A percentile compares a stretch with the other conserved stretches of the same genome.
Evolutionary conservation across 208 protist species (phyloP).

Genomic region (Porcisia deanei): DNA sequence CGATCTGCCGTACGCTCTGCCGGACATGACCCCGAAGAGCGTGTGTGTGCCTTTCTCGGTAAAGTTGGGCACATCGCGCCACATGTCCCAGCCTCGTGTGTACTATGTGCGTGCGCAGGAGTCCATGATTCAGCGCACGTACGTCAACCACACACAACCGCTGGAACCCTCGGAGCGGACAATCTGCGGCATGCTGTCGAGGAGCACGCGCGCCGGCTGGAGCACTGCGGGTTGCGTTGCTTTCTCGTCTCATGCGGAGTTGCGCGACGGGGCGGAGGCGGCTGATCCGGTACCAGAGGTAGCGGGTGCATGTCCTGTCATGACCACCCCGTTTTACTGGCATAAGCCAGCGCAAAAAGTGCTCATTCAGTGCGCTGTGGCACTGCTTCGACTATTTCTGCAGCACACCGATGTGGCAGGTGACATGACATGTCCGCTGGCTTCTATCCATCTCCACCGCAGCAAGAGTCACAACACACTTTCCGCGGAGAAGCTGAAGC

Average conservation of each 20-base stretch:
- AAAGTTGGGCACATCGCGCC: conserved; percentile 33
- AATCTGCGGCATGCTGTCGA: conserved; percentile 44
- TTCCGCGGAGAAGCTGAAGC: conserved; percentile 65
- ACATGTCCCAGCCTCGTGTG: conserved; percentile 23
- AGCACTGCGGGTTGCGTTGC: conserved; percentile 37
- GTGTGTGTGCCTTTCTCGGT: conserved; percentile 30
- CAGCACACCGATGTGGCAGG: conserved; percentile 23
- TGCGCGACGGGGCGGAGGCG: conserved; percentile 70
- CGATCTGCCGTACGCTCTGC: conserved; percentile 66
- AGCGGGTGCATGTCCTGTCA: conserved; percentile 37
- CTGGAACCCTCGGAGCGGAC: conserved; percentile 21
- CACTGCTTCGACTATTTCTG: conserved; percentile 48
- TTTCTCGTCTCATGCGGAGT: conserved; percentile 58
- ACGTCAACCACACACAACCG: conserved; percentile 10
- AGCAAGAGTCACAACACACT: conserved; percentile 50
- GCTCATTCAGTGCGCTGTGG: conserved; percentile 56
- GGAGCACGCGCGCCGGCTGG: conserved; percentile 76
- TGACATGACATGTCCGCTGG: conserved; percentile 15
- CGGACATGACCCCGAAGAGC: conserved; percentile 37
- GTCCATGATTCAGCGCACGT: conserved; percentile 34
- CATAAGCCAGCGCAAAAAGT: conserved; percentile 43
- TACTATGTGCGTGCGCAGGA: conserved; percentile 31
- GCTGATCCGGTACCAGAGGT: conserved; percentile 52
- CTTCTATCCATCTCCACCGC: conserved; percentile 31
- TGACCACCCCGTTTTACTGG: conserved; percentile 59